Base-by-base conservation (phyloP, 306 rosid genomes). In the Cicer arietinum region DNA sequence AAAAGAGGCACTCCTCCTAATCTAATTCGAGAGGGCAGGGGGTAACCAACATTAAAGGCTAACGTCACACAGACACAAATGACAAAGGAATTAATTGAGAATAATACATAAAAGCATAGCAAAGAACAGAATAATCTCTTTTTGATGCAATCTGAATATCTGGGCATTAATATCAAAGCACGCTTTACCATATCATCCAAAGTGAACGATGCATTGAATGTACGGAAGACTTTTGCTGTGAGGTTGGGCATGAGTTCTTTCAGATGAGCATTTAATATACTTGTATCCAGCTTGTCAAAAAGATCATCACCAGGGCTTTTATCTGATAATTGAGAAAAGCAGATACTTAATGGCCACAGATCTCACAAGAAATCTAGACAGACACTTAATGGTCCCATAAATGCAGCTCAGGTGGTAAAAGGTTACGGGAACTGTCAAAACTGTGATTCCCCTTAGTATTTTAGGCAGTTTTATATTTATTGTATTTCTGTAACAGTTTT, bases 221-320 rank as follows among this genome's bases (percentile, higher is more conserved):
- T 95, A 88, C 99, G 94, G 82, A 92, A 95, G 52, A 95, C 97
- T 89, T 95, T 95, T 12, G 99, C 99, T 44, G 98, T 95, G 44
- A 95, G 89, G 66, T 96, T 97, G 57, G 96, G 97, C 99, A 92
- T 95, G 79, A 90, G 87, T 80, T 95, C 97, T 88, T 95, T 95
- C 76, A 95, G 85, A 85, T 95, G 97, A 63, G 92, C 82, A 88
- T 95, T 95, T 78, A 95, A 82, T 82, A 87, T 90, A 85, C 59
- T 88, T 56, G 98, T 95, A 87, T 95, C 98, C 79, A 95, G 82
- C 87, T 39, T 43, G 77, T 95, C 98, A 76, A 95, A 95, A 71
- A 95, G 98, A 79, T 86, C 90, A 69, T 86, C 94, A 61, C 84
- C 67, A 37, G 89, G 96, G 47, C 57, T 16, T 86, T 95, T 95